A percentile compares a stretch with the other conserved stretches of the same genome.
Evolutionary conservation across 495 filamentous ascomycete species (phyloP).

Genomic region (Neurospora sp.): DNA sequence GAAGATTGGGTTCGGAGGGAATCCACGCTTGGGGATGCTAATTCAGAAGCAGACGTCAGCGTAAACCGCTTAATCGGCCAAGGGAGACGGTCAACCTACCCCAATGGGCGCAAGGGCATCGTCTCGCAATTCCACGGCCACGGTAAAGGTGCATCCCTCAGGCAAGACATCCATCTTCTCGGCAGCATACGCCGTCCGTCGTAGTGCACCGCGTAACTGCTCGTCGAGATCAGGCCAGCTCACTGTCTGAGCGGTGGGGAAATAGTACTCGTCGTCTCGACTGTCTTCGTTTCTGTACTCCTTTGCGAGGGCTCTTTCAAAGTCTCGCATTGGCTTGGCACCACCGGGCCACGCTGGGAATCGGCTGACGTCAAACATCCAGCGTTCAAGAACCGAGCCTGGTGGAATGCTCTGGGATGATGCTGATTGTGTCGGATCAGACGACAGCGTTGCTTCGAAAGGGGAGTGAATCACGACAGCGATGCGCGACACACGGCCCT

Average conservation of each 20-base stretch:
- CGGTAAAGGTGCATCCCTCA: slow-evolving; percentile 69
- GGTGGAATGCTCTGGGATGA: slow-evolving; percentile 4
- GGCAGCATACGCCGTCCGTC: slow-evolving; percentile 42
- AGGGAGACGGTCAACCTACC: slow-evolving; percentile 24
- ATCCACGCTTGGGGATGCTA: slow-evolving; percentile 60
- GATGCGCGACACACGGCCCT: slow-evolving; percentile 51
- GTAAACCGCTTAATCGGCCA: not conserved
- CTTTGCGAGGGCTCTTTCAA: slow-evolving; percentile 1
- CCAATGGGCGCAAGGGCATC: slow-evolving; percentile 66
- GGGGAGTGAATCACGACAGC: slow-evolving; percentile 66
- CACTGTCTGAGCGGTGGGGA: slow-evolving; percentile 3
- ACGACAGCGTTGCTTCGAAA: not conserved
- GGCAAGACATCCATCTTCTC: slow-evolving; percentile 56
- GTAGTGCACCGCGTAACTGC: slow-evolving; percentile 40
- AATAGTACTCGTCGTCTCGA: slow-evolving; percentile 5
- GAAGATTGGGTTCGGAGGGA: slow-evolving; percentile 42
- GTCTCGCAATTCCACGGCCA: slow-evolving; percentile 75
- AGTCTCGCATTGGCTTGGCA: slow-evolving; percentile 17
- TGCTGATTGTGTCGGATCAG: not conserved
- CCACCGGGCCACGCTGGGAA: slow-evolving; percentile 55
- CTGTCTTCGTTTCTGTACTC: not conserved
- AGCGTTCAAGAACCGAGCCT: slow-evolving; percentile 59
- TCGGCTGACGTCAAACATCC: slow-evolving; percentile 67
- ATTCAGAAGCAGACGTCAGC: not conserved
- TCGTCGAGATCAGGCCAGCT: slow-evolving; percentile 36